Evolutionary conservation across 192 early-diverging fungal genomes (phyloP), one percentile per base, ranked within the genome.

Genomic region (Podochytrium sp.): DNA sequence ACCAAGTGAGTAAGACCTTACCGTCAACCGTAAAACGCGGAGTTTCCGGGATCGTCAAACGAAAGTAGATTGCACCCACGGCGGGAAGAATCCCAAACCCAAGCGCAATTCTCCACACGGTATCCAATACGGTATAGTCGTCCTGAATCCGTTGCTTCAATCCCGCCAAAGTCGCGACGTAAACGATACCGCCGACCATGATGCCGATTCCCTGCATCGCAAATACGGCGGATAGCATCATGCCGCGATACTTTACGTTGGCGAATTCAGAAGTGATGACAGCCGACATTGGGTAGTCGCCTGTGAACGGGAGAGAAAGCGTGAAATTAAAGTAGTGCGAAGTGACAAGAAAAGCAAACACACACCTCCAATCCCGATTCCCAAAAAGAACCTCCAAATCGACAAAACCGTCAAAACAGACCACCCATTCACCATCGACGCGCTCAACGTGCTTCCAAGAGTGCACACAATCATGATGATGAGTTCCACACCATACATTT

Each of bases 211-310:
- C 95, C 75, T 96, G 95, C 92, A 94, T 95, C 47, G 94, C 91
- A 81, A 96, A 98, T 34, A 96, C 96, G 67, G 83, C 80, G 58
- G 85, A 87, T 60, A 97, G 92, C 87, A 98, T 90, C 76, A 89
- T 91, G 63, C 96, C 96, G 52, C 96, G 90, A 77, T 90, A 87
- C 38, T 87, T 80, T 59, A 90, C 83, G 49, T 90, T 84, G 42
- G 95, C 89, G 75, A 93, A 98, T 85, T 98, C 96, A 52, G 94
- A 92, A 30, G 94, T 94, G 62, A 98, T 96, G 50, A 94, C 92
- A 32, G 95, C 93, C 7, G 95, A 96, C 58, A 98, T 84, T n/a
- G 96, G 96, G 78, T 98, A 98, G 80, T 98, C 95, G 63, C 94
- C n/a, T n/a, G n/a, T n/a, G n/a, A n/a, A n/a, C n/a, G n/a, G n/a